Percentiles rank a stretch among this genome's conserved stretches.
phyloP scores from a whole-genome alignment of 176 grass and related monocot species.

The Cenchrus fungigraminus region DNA sequence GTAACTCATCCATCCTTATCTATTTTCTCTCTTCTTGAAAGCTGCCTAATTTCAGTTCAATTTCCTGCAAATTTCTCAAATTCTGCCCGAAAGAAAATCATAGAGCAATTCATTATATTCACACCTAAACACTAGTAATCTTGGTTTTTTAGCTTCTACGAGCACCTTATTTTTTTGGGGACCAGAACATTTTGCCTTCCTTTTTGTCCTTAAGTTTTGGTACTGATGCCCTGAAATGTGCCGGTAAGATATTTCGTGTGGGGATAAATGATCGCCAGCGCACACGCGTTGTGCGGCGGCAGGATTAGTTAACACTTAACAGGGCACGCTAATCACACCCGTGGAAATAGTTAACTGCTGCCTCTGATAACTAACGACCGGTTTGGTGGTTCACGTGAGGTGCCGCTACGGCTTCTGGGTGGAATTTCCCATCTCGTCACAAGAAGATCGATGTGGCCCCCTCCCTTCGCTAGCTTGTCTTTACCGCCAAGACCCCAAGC shows the following conservation, averaged over 20 bases:
- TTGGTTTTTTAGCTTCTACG: background rate
- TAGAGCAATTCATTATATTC: background rate
- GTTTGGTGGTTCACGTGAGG: slow-evolving; percentile 32
- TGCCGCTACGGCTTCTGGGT: background rate
- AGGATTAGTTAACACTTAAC: slow-evolving; percentile 23
- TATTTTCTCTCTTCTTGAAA: background rate
- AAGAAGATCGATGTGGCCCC: background rate
- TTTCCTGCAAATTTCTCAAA: background rate
- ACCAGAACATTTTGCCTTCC: background rate
- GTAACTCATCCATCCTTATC: background rate
- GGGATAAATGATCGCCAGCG: slow-evolving; percentile 30
- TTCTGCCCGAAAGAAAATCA: background rate
- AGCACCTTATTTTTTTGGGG: background rate
- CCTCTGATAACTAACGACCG: background rate
- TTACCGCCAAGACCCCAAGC: slow-evolving; percentile 25
- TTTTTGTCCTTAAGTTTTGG: background rate
- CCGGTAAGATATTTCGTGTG: slow-evolving; percentile 41
- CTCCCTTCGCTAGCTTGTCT: slow-evolving; percentile 39
- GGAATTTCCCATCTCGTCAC: slow-evolving; percentile 7
- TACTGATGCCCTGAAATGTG: slow-evolving; percentile 20
- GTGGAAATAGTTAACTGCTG: slow-evolving; percentile 8
- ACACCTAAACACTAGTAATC: background rate
- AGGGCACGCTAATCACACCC: slow-evolving; percentile 32
- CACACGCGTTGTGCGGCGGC: background rate
- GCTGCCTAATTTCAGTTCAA: background rate